Evolutionary conservation across 768 basidiomycete genomes (phyloP), one percentile per base, ranked within the genome.

Genomic region (Cubamyces sp.): DNA sequence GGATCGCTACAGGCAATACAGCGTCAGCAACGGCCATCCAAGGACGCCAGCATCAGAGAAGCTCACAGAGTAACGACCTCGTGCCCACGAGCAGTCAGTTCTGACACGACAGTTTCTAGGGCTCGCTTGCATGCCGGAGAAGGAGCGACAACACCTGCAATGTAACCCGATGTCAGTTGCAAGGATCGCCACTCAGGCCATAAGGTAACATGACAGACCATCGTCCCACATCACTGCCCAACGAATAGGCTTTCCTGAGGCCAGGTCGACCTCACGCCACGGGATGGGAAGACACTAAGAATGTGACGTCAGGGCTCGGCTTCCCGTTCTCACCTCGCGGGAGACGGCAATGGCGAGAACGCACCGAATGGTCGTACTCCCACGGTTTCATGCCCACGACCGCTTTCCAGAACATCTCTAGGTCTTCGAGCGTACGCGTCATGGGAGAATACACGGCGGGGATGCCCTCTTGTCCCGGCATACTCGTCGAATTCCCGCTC

Each of bases 181-280:
- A 15, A 25, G 26, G 5, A 8, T 19, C 16, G 2, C 28, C 28
- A 5, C 3, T 15, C 4, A 52, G 3, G n/a, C n/a, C 14, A 15
- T 21, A 2, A 2, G 15, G 26, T 41, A 4, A 2, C 25, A 14
- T 1, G 26, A 50, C 70, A 26, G 14, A 46, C 80, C 80, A 61
- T 81, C 79, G 42, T 79, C 74, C 80, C 78, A 79, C 53, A 81
- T 62, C 12, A 81, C 69, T 19, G 77, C 80, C 71, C 75, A 81
- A 23, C 74, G 74, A 28, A 79, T 61, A 51, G 74, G 75, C 54
- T 70, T 76, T 57, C 68, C 26, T 51, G 54, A 42, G 53, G 41
- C 60, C 5, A 76, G 54, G 57, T 78, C 67, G 15, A 75, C 62
- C 25, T 74, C 69, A 54, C 76, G 69, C 80, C 80, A 81, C 7